Evolutionary conservation across 2,329 filamentous ascomycete genomes (phyloP).

Genomic region (Madurella fahalii): DNA sequence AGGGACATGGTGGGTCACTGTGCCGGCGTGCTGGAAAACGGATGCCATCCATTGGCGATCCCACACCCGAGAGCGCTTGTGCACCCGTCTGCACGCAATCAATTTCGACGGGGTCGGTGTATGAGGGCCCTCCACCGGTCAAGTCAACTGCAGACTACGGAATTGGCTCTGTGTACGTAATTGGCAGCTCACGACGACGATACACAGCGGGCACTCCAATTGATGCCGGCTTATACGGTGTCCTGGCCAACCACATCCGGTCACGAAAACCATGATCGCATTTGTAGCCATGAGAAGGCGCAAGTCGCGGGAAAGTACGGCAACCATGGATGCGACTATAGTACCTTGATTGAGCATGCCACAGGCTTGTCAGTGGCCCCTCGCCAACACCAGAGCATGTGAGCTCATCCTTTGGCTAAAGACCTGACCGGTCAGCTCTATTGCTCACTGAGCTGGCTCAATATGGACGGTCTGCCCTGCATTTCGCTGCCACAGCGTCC

Average conservation of each 20-base stretch:
- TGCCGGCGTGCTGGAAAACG: slow-evolving; percentile 6
- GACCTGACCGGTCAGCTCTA: no score
- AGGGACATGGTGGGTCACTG: neutral
- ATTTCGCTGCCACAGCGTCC: no score
- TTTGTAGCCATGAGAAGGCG: no score
- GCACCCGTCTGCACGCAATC: slow-evolving; percentile 12
- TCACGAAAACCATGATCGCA: neutral
- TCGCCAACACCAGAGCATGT: no score
- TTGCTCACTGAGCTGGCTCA: no score
- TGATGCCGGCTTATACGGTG: neutral
- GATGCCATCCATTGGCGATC: slow-evolving; percentile 14
- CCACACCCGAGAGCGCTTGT: slow-evolving; percentile 16
- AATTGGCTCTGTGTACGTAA: neutral
- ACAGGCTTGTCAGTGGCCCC: no score
- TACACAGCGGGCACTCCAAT: neutral
- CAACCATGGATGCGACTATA: no score
- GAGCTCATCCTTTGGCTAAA: no score
- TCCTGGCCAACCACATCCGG: neutral
- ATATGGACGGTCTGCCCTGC: no score
- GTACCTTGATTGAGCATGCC: no score
- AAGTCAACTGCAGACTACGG: neutral
- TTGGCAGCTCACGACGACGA: neutral
- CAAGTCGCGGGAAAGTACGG: no score
- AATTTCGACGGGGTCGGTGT: neutral
- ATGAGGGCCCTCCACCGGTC: neutral